Percentiles rank a stretch among this genome's conserved stretches.
Conservation (phyloP, 495 filamentous ascomycete genomes). For the Trypethelium eluteriae region DNA sequence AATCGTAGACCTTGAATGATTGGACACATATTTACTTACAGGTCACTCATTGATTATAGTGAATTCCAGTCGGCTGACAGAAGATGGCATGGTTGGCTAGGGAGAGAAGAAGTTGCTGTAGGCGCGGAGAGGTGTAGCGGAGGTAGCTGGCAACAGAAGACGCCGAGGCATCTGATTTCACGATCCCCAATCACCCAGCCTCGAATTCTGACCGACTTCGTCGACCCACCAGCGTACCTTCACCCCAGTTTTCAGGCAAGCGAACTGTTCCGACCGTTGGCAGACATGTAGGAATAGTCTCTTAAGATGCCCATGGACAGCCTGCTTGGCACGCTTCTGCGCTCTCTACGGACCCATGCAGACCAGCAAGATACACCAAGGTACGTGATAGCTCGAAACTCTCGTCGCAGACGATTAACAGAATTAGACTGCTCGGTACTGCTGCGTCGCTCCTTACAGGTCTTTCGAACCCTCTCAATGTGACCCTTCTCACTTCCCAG, state of each 20-base stretch:
- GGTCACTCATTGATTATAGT: background rate
- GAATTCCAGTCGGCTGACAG: background rate
- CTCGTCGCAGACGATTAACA: slow-evolving; percentile 20
- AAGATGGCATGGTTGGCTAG: too few species aligned
- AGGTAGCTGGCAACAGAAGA: background rate
- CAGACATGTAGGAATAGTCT: background rate
- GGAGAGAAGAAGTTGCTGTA: background rate
- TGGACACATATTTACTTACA: background rate
- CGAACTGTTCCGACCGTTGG: background rate
- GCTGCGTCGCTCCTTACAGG: slow-evolving; percentile 74
- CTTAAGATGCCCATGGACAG: slow-evolving; percentile 35
- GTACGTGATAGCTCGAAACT: slow-evolving; percentile 31
- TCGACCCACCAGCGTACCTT: too few species aligned
- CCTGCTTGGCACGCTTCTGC: slow-evolving; percentile 35
- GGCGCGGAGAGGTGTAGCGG: background rate
- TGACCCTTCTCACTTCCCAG: slow-evolving; percentile 84
- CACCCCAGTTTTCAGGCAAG: background rate
- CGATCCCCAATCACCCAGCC: too few species aligned
- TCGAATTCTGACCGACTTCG: too few species aligned
- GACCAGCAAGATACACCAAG: slow-evolving; percentile 41
- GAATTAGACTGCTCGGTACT: slow-evolving; percentile 62
- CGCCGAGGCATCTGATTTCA: background rate
- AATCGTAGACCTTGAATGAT: background rate
- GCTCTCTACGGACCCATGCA: slow-evolving; percentile 37
- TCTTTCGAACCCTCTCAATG: slow-evolving; percentile 82